These are phyloP conservation scores for Lodderomyces beijingensis DNA, from an alignment of 1,139 yeast species.

Conservation along the genomic window DNA sequence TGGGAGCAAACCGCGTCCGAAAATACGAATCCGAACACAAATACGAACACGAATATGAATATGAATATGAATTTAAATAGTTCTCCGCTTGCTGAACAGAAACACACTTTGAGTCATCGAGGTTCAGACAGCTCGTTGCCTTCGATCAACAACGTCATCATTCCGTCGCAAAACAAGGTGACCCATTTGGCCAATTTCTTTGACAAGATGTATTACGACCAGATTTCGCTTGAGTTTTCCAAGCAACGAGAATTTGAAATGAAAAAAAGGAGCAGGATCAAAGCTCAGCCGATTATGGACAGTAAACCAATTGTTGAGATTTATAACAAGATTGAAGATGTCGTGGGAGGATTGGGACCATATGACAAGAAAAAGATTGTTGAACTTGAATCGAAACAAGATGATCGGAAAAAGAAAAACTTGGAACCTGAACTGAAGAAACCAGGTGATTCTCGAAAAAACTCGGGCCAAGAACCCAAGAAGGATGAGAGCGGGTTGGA, in stretches of 20 bases:
- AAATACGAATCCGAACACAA: neutral
- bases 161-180: conserved; percentile 36
- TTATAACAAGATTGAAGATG: conserved; percentile 85
- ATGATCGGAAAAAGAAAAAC: conserved; percentile 11
- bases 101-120: conserved; percentile 7
- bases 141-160: conserved; percentile 6
- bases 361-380: conserved; percentile 18
- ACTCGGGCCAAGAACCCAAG: conserved; percentile 5
- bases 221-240: conserved; percentile 79
- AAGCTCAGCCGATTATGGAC: conserved; percentile 71
- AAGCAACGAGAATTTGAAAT: conserved; percentile 81
- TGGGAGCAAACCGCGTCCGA: conserved; percentile 13
- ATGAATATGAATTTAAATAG: conserved; percentile 2
- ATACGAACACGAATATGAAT: neutral
- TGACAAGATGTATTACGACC: conserved; percentile 76
- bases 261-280: conserved; percentile 54
- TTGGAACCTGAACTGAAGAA: conserved; percentile 10
- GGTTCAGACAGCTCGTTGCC: conserved; percentile 10
- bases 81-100: neutral
- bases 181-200: conserved; percentile 63
- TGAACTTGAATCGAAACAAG: conserved; percentile 10
- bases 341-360: conserved; percentile 42
- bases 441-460: conserved; percentile 10
- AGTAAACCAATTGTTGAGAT: conserved; percentile 90
- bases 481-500: conserved; percentile 1